These are phyloP conservation scores for Podospora sp. DNA, from an alignment of 495 filamentous ascomycete genomes.

Conservation along the genomic window DNA sequence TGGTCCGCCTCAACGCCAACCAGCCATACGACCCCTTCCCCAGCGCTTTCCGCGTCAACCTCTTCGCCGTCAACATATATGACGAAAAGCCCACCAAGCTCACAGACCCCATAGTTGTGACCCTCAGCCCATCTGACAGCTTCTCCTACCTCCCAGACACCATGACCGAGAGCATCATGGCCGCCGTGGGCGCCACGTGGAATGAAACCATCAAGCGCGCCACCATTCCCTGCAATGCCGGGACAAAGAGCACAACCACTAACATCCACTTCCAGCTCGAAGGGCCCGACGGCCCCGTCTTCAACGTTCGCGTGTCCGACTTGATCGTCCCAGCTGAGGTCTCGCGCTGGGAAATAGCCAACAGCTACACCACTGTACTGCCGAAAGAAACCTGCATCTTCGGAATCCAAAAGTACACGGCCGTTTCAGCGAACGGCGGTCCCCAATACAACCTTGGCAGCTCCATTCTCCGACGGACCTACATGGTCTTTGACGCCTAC, in stretches of 20 bases:
- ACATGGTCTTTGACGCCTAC: constrained; percentile 78
- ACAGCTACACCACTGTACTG: background rate
- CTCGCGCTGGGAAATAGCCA: constrained; percentile 32
- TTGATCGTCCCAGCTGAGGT: constrained; percentile 56
- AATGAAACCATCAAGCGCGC: constrained; percentile 45
- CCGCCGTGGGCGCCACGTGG: constrained; percentile 58
- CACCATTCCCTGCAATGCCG: constrained; percentile 67
- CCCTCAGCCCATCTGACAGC: constrained; percentile 61
- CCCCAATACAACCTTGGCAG: constrained; percentile 68
- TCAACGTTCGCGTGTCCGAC: constrained; percentile 67
- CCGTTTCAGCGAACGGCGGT: background rate
- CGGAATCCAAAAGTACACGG: constrained; percentile 56
- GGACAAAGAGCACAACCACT: constrained; percentile 43
- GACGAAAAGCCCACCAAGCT: constrained; percentile 52
- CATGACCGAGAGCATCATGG: constrained; percentile 59
- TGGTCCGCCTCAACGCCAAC: constrained; percentile 59
- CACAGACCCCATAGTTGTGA: constrained; percentile 15
- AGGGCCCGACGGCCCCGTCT: constrained; percentile 52
- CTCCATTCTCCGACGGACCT: constrained; percentile 80
- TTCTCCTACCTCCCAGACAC: constrained; percentile 72
- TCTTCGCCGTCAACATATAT: constrained; percentile 50
- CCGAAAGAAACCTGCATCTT: constrained; percentile 57
- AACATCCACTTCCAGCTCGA: constrained; percentile 60
- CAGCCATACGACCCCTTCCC: constrained; percentile 36
- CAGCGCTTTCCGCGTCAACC: constrained; percentile 63